A percentile compares a stretch with the other conserved stretches of the same genome.
Evolutionary conservation across 2,329 filamentous ascomycete species (phyloP).

Genomic region (Exophiala sp.): DNA sequence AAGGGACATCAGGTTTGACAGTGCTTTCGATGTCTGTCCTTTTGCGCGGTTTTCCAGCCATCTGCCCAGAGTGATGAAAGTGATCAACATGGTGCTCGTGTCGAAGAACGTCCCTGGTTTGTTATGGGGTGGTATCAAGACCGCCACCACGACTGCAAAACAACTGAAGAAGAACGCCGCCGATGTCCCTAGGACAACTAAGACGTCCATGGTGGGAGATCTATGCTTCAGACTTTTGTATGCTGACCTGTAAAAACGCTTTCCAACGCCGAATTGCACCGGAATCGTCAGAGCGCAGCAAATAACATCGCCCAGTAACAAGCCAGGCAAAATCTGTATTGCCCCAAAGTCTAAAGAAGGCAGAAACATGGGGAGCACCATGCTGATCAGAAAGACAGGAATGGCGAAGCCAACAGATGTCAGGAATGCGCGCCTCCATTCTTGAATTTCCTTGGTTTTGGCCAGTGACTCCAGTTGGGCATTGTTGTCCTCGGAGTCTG

Average conservation of each 20-base stretch:
- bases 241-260: constrained; percentile 88
- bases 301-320: constrained; percentile 82
- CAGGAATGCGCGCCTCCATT: constrained; percentile 79
- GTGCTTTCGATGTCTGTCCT: constrained; percentile 88
- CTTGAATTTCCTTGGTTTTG: constrained; percentile 92
- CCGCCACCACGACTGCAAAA: constrained; percentile 75
- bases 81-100: constrained; percentile 97
- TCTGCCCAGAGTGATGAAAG: constrained; percentile 84
- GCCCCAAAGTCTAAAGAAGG: constrained; percentile 71
- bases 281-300: constrained; percentile 82
- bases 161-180: constrained; percentile 95
- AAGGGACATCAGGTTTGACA: constrained; percentile 90
- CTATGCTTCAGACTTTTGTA: constrained; percentile 86
- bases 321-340: constrained; percentile 59
- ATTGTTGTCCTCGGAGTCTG: constrained; percentile 91
- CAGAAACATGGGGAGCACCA: constrained; percentile 85
- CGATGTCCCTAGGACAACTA: constrained; percentile 88
- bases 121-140: constrained; percentile 67
- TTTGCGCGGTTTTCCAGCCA: constrained; percentile 93
- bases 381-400: constrained; percentile 86
- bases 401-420: constrained; percentile 74
- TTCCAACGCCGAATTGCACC: constrained; percentile 93
- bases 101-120: constrained; percentile 89
- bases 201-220: constrained; percentile 94
- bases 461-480: constrained; percentile 92